Evolutionary conservation across 2,329 filamentous ascomycete genomes (phyloP).

Genomic region (Penicillium frequentans): DNA sequence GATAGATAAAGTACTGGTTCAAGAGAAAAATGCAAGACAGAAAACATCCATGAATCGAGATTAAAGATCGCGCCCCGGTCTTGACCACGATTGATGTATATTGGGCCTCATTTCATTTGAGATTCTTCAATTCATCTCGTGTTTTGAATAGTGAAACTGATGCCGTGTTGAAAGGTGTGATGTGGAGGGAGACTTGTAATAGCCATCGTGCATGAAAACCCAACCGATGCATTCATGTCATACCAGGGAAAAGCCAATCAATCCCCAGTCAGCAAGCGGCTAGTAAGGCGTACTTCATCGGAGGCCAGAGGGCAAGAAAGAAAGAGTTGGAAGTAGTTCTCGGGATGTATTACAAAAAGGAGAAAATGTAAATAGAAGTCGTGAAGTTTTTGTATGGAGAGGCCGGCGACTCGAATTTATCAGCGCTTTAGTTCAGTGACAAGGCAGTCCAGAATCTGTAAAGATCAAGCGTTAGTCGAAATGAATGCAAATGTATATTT

Average conservation of each 20-base stretch:
- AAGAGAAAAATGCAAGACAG: constrained; percentile 6
- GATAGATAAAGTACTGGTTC: constrained; percentile 5
- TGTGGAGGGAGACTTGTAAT: constrained; percentile 7
- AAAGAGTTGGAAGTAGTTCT: constrained; percentile 11
- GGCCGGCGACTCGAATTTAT: constrained; percentile 16
- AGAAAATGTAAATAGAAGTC: constrained; percentile 17
- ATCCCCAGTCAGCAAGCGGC: constrained; percentile 8
- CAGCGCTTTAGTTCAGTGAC: constrained; percentile 36
- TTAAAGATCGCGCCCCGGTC: constrained; percentile 8
- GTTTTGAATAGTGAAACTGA: neutral
- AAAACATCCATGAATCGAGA: constrained; percentile 19
- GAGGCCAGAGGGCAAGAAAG: neutral
- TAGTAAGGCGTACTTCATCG: neutral
- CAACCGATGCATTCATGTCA: constrained; percentile 11
- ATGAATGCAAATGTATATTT: neutral
- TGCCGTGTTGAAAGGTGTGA: constrained; percentile 15
- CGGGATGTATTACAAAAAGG: constrained; percentile 6
- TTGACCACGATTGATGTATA: constrained; percentile 4
- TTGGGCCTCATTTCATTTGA: constrained; percentile 2
- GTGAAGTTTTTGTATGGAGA: constrained; percentile 4
- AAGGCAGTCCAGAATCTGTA: constrained; percentile 39
- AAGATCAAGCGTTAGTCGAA: constrained; percentile 12
- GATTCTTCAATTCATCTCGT: neutral
- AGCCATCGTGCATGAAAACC: constrained; percentile 9
- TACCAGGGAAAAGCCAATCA: constrained; percentile 2